Conservation (phyloP, 2,329 filamentous ascomycete genomes). For the Parafenestella ontariensis region DNA sequence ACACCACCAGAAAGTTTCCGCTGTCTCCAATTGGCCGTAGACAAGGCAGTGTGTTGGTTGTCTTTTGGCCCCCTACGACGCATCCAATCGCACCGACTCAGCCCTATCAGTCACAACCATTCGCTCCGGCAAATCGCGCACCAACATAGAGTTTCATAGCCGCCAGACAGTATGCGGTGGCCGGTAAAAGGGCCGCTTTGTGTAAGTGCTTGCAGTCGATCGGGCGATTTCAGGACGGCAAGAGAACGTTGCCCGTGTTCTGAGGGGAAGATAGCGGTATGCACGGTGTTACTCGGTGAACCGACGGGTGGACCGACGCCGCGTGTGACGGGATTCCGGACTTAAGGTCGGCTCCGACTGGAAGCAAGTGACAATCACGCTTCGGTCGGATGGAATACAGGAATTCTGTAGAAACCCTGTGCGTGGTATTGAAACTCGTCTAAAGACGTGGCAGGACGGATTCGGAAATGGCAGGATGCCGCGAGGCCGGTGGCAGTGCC, state of each 20-base stretch:
- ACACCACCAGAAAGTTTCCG: conserved; percentile 4
- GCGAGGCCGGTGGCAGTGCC: neutral
- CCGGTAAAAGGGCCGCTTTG: neutral
- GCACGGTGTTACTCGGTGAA: neutral
- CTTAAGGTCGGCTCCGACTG: neutral
- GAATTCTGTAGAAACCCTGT: neutral
- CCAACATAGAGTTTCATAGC: neutral
- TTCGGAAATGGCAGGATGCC: neutral
- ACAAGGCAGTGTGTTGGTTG: neutral
- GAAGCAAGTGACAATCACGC: neutral
- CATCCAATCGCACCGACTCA: conserved; percentile 1
- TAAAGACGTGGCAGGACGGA: neutral
- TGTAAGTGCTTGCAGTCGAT: neutral
- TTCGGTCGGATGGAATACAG: neutral
- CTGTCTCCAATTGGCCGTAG: conserved; percentile 17
- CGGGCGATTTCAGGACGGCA: neutral
- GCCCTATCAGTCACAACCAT: conserved; percentile 11
- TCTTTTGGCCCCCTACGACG: conserved; percentile 9
- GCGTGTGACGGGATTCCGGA: neutral
- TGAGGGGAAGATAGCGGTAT: neutral
- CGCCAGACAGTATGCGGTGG: neutral
- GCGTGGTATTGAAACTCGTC: neutral
- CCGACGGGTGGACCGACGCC: neutral
- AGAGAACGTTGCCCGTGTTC: no score
- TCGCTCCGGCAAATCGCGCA: conserved; percentile 7